Evolutionary conservation across 2,329 filamentous ascomycete genomes (phyloP).

Genomic region (Diaporthe citrichinensis): DNA sequence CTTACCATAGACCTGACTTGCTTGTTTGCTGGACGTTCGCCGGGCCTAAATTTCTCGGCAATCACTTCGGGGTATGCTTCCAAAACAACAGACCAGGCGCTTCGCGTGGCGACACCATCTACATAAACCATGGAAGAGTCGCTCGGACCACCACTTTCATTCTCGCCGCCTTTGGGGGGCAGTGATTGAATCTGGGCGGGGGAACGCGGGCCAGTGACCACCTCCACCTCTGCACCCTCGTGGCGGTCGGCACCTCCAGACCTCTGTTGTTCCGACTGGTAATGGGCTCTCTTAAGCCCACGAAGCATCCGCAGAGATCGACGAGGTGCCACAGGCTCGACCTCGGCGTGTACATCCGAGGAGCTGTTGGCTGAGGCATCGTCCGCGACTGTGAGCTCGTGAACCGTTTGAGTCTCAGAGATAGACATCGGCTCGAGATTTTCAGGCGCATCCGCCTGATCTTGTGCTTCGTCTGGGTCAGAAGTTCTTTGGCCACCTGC

Average conservation of each 20-base stretch:
- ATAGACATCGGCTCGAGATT: neutral
- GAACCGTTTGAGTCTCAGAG: neutral
- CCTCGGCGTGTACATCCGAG: neutral
- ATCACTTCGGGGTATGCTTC: neutral
- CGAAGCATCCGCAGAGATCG: neutral
- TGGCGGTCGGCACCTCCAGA: neutral
- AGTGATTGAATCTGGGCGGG: neutral
- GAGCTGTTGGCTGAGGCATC: neutral
- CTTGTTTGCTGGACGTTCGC: neutral
- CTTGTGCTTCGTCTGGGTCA: neutral
- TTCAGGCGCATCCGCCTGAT: neutral
- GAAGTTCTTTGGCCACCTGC: no score
- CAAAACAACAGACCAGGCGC: slow-evolving; percentile 1
- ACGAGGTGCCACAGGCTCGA: neutral
- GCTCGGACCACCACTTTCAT: neutral
- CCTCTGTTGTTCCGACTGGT: neutral
- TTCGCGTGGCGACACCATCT: neutral
- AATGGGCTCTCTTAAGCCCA: neutral
- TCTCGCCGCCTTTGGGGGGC: no score
- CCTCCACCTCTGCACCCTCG: neutral
- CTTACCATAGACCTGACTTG: neutral
- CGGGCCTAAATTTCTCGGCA: neutral
- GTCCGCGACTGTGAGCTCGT: neutral
- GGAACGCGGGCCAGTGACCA: neutral
- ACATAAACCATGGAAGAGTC: neutral